Evolutionary conservation across 2,329 filamentous ascomycete genomes (phyloP).

Genomic region (Coniochaeta ligniaria): DNA sequence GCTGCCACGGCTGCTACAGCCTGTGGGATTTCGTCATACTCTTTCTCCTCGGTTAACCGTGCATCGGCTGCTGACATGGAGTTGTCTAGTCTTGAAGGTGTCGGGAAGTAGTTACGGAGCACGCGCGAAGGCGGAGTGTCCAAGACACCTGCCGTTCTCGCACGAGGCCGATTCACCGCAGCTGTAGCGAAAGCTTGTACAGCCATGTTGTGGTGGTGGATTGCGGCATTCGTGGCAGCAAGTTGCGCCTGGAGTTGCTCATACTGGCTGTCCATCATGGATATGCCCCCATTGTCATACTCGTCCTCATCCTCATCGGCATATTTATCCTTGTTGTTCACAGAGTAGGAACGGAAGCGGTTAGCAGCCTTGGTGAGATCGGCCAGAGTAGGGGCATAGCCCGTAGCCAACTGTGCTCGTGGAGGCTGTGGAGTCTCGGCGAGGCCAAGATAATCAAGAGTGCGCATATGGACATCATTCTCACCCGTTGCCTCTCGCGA

Average conservation of each 20-base stretch:
- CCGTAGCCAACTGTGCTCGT: conserved; percentile 63
- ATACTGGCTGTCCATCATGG: conserved; percentile 48
- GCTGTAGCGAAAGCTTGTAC: conserved; percentile 88
- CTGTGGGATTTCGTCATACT: conserved; percentile 74
- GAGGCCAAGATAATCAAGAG: conserved; percentile 89
- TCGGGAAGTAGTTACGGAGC: conserved; percentile 67
- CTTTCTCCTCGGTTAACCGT: conserved; percentile 64
- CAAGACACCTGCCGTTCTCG: conserved; percentile 83
- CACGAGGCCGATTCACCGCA: conserved; percentile 73
- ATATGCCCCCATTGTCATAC: conserved; percentile 47
- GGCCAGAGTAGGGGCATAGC: conserved; percentile 65
- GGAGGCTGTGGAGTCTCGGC: conserved; percentile 85
- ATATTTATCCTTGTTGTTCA: conserved; percentile 97
- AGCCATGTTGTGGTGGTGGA: conserved; percentile 86
- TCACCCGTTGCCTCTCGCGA: conserved; percentile 80
- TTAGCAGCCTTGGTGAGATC: conserved; percentile 73
- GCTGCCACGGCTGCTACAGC: conserved; percentile 77
- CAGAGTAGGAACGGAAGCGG: conserved; percentile 92
- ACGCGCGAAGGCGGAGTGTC: conserved; percentile 66
- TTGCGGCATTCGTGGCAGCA: conserved; percentile 59
- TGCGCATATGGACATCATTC: conserved; percentile 80
- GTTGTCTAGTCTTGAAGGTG: conserved; percentile 65
- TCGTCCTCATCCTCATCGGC: conserved; percentile 72
- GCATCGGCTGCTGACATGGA: conserved; percentile 71
- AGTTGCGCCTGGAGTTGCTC: conserved; percentile 56